These are phyloP conservation scores for Daucus carota DNA, from an alignment of 129 eudicot genomes.

Conservation along the genomic window DH1_v3.0 NC_030383.2:35420001-35420500, in stretches of 20 bases:
- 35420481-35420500: conserved; percentile 57
- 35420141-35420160: conserved; percentile 3
- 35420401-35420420: conserved; percentile 16
- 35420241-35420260: conserved; percentile 13
- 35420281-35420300: conserved; percentile 51
- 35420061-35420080: conserved; percentile 44
- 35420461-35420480: conserved; percentile 86
- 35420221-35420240: neutral
- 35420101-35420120: conserved; percentile 51
- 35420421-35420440: conserved; percentile 21
- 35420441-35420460: conserved; percentile 33
- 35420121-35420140: conserved; percentile 37
- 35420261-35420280: conserved; percentile 30
- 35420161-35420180: conserved; percentile 8
- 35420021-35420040: conserved; percentile 37
- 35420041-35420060: conserved; percentile 32
- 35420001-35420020: conserved; percentile 65
- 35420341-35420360: conserved; percentile 25
- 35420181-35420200: neutral
- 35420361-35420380: conserved; percentile 18
- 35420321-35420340: conserved; percentile 84
- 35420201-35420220: neutral
- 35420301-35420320: conserved; percentile 61
- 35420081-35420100: conserved; percentile 18
- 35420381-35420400: conserved; percentile 4